Evolutionary conservation across 2,329 filamentous ascomycete genomes (phyloP), one percentile per base, ranked within the genome.

Genomic region (Nannizzia gypsea): DNA sequence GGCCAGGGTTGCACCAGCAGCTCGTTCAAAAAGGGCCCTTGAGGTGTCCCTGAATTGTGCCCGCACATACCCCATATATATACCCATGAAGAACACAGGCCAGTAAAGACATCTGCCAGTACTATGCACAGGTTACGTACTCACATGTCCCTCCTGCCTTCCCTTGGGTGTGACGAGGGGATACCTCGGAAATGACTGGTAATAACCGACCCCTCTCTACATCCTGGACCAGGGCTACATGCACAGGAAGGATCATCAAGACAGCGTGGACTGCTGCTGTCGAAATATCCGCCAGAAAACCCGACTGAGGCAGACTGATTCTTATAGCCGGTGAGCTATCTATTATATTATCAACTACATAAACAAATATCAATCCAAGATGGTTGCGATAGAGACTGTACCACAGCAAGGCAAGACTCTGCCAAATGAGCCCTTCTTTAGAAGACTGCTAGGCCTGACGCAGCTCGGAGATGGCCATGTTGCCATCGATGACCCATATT

Each of bases 401-500:
- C 48, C 48, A 28, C n/a, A 3, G 22, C 6, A 24, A 38, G 36
- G 38, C 28, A 36, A n/a, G 50, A 13, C 13, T 17, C 28, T 56
- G 54, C 54, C 31, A 6, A 56, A 56, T 15, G 54, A 56, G 28
- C 54, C 54, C 15, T 56, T 56, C n/a, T 56, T 56, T 6, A n/a
- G 6, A 5, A 56, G n/a, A 13, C 54, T 56, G 28, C 54, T 56
- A 8, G 22, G n/a, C 31, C n/a, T 40, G 13, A 6, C 28, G 8
- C 28, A 56, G n/a, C 31, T 56, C 5, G 54, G 36, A 28, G 54
- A 56, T n/a, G 54, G 13, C 6, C 54, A 56, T 56, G 20, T 56
- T 28, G 36, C 36, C 2, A 56, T 56, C 28, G 15, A 56, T 22
- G 54, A 56, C 26, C 54, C 54, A 3, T 22, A 22, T 17, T 24